Percentiles rank a stretch among this genome's conserved stretches.
Evolutionary conservation across 306 rosid genomes (phyloP).

Genomic region (Arachis stenosperma): DNA sequence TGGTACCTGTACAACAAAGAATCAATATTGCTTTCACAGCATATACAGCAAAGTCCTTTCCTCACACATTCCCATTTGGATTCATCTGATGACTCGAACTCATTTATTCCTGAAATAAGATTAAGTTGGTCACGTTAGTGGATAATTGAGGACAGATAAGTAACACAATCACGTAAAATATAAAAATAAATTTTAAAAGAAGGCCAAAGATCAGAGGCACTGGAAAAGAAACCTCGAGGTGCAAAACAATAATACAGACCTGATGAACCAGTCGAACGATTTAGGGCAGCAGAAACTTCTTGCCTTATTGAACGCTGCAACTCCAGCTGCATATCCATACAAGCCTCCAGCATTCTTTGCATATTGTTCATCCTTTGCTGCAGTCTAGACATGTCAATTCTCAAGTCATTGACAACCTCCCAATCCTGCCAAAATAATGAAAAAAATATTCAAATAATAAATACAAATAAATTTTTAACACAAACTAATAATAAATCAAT

Average conservation of each 20-base stretch:
- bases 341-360: conserved; percentile 91
- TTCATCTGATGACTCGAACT: conserved; percentile 52
- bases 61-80: conserved; percentile 88
- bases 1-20: conserved; percentile 92
- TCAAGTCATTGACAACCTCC: conserved; percentile 86
- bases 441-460: background rate
- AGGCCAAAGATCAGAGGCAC: background rate
- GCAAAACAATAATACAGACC: conserved; percentile 50
- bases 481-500: conserved; percentile 3
- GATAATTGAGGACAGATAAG: background rate
- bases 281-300: conserved; percentile 95
- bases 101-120: conserved; percentile 50
- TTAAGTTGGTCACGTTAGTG: conserved; percentile 14
- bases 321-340: conserved; percentile 99
- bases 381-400: conserved; percentile 88
- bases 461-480: conserved; percentile 8
- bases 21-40: conserved; percentile 76
- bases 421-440: conserved; percentile 63
- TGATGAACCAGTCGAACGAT: conserved; percentile 60
- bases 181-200: background rate
- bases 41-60: conserved; percentile 91
- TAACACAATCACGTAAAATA: background rate
- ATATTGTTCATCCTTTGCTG: conserved; percentile 89
- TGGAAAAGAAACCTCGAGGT: conserved; percentile 1
- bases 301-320: conserved; percentile 89